Conservation (phyloP, 1,139 yeast species). For the Candida albicans region DNA sequence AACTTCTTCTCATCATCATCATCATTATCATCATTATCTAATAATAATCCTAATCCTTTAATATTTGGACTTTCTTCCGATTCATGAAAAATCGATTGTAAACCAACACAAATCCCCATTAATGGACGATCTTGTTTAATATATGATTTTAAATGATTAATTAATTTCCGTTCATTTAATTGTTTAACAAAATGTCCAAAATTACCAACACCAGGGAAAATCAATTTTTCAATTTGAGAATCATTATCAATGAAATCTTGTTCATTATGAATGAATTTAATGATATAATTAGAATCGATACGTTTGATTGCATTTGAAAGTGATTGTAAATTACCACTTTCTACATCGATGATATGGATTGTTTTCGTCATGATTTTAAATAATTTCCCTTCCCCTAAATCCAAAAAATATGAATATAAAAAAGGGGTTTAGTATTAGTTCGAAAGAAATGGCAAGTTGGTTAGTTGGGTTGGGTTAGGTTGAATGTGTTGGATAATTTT, state of each 20-base stretch:
- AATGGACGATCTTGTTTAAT: conserved; percentile 73
- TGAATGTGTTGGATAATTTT: no score
- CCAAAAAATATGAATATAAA: no score
- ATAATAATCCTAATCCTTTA: conserved; percentile 55
- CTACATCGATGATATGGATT: conserved; percentile 88
- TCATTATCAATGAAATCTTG: conserved; percentile 39
- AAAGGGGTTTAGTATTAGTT: no score
- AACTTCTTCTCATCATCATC: no score
- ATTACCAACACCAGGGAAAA: conserved; percentile 95
- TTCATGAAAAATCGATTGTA: conserved; percentile 74
- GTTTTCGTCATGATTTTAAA: conserved; percentile 23
- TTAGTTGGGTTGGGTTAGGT: no score
- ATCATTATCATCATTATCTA: conserved; percentile 27
- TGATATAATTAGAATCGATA: conserved; percentile 59
- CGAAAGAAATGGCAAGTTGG: no score
- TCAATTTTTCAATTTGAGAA: conserved; percentile 50
- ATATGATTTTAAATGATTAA: conserved; percentile 62
- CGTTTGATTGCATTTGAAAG: conserved; percentile 79
- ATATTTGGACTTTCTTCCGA: conserved; percentile 71
- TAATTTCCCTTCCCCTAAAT: no score
- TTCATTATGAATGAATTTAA: conserved; percentile 47
- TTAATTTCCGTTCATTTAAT: conserved; percentile 60
- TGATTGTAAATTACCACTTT: conserved; percentile 91
- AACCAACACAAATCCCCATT: conserved; percentile 97
- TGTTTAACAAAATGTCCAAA: conserved; percentile 88